These are phyloP conservation scores for Aspergillus pseudoviridinutans DNA, from an alignment of 2,329 filamentous ascomycete species.

Conservation along the genomic window DNA sequence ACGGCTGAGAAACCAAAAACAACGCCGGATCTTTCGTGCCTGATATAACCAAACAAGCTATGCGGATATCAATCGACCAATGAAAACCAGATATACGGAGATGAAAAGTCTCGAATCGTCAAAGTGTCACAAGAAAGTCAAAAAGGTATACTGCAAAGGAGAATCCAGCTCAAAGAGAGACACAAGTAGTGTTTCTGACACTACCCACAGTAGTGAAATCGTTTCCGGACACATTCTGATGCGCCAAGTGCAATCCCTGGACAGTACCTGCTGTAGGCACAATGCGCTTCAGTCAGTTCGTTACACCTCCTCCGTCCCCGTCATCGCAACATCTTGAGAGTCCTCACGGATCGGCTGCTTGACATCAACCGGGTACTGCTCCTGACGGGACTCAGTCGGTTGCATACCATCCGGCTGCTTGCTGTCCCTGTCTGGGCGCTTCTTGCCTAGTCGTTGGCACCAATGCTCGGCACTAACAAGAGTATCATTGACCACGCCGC, in stretches of 20 bases:
- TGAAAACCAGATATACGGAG: not conserved
- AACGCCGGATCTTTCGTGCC: constrained; percentile 2
- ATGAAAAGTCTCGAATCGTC: not conserved
- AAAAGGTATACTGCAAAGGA: not conserved
- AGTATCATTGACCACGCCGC: constrained; percentile 80
- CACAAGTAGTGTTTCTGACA: not conserved
- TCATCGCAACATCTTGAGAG: constrained; percentile 34
- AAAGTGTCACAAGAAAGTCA: too few relatives aligned
- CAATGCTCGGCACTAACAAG: constrained; percentile 87
- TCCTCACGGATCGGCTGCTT: constrained; percentile 22
- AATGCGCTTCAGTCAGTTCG: not conserved
- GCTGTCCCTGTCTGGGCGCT: constrained; percentile 29
- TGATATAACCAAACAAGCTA: not conserved
- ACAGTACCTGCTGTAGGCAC: constrained; percentile 4
- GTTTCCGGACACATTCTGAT: not conserved
- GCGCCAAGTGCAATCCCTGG: not conserved
- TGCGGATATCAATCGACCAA: constrained; percentile 7
- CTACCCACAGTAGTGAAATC: not conserved
- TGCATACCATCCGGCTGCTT: constrained; percentile 19
- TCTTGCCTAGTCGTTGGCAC: constrained; percentile 71
- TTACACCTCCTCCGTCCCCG: constrained; percentile 28
- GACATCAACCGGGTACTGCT: constrained; percentile 24
- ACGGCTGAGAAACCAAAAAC: not conserved
- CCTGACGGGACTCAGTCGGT: constrained; percentile 12
- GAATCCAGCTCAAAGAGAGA: not conserved